Conservation (phyloP, 306 rosid genomes). For the Malus asiatica region DNA sequence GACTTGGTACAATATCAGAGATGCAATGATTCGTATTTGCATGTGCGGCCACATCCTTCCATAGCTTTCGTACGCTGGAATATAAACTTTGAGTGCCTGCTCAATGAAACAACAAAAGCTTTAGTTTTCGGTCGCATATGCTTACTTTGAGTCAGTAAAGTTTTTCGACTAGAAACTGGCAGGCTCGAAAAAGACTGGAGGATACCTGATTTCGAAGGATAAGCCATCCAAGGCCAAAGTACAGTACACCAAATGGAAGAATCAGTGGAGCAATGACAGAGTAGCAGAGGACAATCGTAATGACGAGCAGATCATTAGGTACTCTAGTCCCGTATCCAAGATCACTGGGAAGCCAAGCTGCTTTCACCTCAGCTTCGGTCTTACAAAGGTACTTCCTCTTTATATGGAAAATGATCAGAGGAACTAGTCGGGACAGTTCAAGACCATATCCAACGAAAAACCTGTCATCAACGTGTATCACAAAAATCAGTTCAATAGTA, state of each 20-base stretch:
- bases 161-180: neutral
- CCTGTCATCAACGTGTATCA: slow-evolving; percentile 30
- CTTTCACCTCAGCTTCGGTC: slow-evolving; percentile 77
- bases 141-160: neutral
- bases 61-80: slow-evolving; percentile 80
- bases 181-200: neutral
- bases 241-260: slow-evolving; percentile 72
- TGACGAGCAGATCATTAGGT: slow-evolving; percentile 74
- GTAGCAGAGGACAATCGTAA: slow-evolving; percentile 76
- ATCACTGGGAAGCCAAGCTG: slow-evolving; percentile 87
- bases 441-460: slow-evolving; percentile 93
- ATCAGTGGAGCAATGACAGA: slow-evolving; percentile 80
- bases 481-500: slow-evolving; percentile 4
- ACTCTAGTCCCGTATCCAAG: slow-evolving; percentile 73
- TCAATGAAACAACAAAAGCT: neutral
- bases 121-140: neutral
- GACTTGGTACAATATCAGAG: slow-evolving; percentile 67
- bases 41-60: slow-evolving; percentile 99
- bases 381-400: slow-evolving; percentile 84
- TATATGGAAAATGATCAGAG: slow-evolving; percentile 78
- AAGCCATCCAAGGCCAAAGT: slow-evolving; percentile 90
- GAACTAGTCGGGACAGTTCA: slow-evolving; percentile 76
- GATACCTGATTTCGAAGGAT: slow-evolving; percentile 86
- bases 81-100: slow-evolving; percentile 88
- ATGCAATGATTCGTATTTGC: slow-evolving; percentile 50